Base-by-base conservation (phyloP, 1,284 basidiomycete genomes). In the Boletus hoseneyae region DNA sequence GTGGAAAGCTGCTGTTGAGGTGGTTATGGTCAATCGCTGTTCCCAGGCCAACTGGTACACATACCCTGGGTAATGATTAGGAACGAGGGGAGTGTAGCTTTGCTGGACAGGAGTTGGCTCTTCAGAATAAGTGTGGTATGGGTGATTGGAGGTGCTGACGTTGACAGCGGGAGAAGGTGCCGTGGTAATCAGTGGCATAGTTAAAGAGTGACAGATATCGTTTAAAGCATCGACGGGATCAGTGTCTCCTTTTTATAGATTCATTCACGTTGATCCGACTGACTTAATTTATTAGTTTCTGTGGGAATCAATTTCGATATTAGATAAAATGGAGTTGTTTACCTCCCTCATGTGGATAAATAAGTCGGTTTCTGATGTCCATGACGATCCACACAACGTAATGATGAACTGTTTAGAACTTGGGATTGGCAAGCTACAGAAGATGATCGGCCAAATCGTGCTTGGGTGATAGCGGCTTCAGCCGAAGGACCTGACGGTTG, bases 11-110 rank as follows among this genome's bases (percentile, higher is more conserved):
- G n/a, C 34, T 1, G 18, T 18, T 2, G 13, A 33, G 12, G 36
- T 0, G 16, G 29, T 29, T 15, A 32, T n/a, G n/a, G 37, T 47
- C 18, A 25, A 23, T 25, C 16, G 0, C 7, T 12, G 23, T 27
- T 41, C 15, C 9, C 12, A 18, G 16, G 11, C 15, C 3, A 47
- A 33, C 36, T 4, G 6, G 10, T 9, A 18, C 29, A 42, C 60
- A 15, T 60, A 60, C 57, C 15, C 9, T 8, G 4, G 3, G 42
- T 23, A 10, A 40, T 7, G 3, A 46, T 42, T 19, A 50, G 23
- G 23, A 25, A 25, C 23, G 23, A 25, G 23, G 23, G 33, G 27
- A 21, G 30, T 5, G 27, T 29, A 7, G 23, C 15, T 19, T 30
- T 42, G 51, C 18, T 4, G 13, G 27, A 11, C 23, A 15, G n/a